phyloP scores from a whole-genome alignment of 495 filamentous ascomycete genomes.

The Oidiodendron maius region DNA sequence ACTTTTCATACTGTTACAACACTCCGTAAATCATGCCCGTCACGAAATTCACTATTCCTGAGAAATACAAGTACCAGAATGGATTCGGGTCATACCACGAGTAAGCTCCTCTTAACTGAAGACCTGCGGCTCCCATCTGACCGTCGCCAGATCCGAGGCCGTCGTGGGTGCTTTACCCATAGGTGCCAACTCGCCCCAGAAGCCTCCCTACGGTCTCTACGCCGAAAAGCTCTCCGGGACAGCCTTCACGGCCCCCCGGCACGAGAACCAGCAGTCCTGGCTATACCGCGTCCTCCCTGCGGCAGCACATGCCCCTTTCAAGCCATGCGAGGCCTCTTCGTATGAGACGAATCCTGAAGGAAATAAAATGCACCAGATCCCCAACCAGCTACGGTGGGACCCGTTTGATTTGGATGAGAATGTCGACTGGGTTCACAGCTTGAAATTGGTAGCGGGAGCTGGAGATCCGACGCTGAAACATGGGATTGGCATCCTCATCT shows the following conservation, averaged over 20 bases:
- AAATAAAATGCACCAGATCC: constrained; percentile 51
- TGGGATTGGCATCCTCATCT: constrained; percentile 78
- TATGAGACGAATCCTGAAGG: constrained; percentile 22
- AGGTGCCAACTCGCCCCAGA: constrained; percentile 83
- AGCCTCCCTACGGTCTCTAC: constrained; percentile 78
- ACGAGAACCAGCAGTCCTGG: constrained; percentile 89
- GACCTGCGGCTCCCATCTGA: constrained; percentile 2
- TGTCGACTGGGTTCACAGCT: constrained; percentile 72
- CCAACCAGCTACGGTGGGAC: constrained; percentile 85
- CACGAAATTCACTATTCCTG: constrained; percentile 46
- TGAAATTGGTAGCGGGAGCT: constrained; percentile 74
- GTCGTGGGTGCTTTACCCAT: constrained; percentile 41
- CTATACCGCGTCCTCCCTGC: constrained; percentile 87
- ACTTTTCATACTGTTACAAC: no score
- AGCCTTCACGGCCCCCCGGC: constrained; percentile 83
- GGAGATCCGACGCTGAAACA: constrained; percentile 78
- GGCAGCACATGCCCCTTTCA: constrained; percentile 73
- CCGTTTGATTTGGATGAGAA: constrained; percentile 70
- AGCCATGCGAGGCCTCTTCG: constrained; percentile 27
- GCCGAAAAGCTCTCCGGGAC: constrained; percentile 92
- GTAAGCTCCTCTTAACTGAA: constrained; percentile 29
- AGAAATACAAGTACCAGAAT: constrained; percentile 61
- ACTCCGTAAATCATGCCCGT: constrained; percentile 49
- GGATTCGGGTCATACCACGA: constrained; percentile 62
- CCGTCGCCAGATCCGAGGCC: constrained; percentile 35